These are phyloP conservation scores for Hanseniaspora jakobsenii DNA, from an alignment of 805 yeast species.

Conservation along the genomic window DNA sequence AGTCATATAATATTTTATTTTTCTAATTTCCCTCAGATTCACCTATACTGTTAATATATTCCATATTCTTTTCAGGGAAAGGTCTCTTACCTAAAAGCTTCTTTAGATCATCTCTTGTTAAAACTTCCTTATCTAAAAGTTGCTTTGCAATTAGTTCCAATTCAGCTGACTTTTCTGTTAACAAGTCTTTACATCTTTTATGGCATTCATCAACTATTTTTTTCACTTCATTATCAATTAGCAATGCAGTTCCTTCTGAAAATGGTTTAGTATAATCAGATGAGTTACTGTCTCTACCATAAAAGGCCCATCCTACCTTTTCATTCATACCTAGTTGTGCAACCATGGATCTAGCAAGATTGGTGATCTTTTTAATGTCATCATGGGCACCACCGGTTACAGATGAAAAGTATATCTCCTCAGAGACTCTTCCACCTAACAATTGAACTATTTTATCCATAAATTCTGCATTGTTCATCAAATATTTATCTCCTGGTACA, in stretches of 20 bases:
- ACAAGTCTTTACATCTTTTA: constrained; percentile 51
- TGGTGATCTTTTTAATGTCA: constrained; percentile 83
- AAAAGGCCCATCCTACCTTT: constrained; percentile 55
- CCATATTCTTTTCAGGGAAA: constrained; percentile 80
- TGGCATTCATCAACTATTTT: constrained; percentile 70
- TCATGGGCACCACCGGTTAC: constrained; percentile 90
- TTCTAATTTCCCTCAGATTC: no score
- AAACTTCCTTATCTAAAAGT: constrained; percentile 71
- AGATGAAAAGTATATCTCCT: constrained; percentile 73
- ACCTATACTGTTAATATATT: constrained; percentile 53
- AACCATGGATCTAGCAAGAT: constrained; percentile 83
- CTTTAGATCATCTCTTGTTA: constrained; percentile 89
- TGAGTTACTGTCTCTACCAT: constrained; percentile 37
- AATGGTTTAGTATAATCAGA: constrained; percentile 70
- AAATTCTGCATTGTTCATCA: constrained; percentile 64
- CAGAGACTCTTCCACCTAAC: constrained; percentile 83
- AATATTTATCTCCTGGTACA: constrained; percentile 77
- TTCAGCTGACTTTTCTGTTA: constrained; percentile 57
- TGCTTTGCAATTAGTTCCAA: constrained; percentile 82
- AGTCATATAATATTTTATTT: no score
- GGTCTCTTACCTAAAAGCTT: constrained; percentile 82
- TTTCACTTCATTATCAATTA: constrained; percentile 74
- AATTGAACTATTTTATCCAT: constrained; percentile 86
- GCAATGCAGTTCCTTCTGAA: constrained; percentile 72
- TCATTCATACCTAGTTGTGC: constrained; percentile 80